Evolutionary conservation across 1,139 yeast species (phyloP).

Genomic region (Pichia sp.): DNA sequence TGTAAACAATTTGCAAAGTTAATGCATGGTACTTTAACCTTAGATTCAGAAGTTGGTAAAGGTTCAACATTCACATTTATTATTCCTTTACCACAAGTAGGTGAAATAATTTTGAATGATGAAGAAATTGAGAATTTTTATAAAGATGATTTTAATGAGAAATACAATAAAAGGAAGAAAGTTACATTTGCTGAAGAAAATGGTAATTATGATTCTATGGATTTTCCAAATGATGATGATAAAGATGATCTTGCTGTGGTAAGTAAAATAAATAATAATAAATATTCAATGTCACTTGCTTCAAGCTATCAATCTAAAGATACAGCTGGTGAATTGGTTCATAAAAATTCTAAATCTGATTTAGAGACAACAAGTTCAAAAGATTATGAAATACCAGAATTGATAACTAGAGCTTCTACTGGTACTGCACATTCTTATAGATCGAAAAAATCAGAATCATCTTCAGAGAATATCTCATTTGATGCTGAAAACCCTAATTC

Average conservation of each 20-base stretch:
- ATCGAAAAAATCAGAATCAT: constrained; percentile 14
- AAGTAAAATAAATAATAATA: background rate
- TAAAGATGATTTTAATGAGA: constrained; percentile 41
- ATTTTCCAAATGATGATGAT: background rate
- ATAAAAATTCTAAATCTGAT: constrained; percentile 10
- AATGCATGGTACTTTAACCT: constrained; percentile 77
- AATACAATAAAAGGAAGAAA: constrained; percentile 34
- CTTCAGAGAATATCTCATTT: constrained; percentile 2
- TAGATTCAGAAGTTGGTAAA: constrained; percentile 60
- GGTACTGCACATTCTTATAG: constrained; percentile 46
- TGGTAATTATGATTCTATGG: constrained; percentile 13
- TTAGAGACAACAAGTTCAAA: background rate
- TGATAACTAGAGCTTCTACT: constrained; percentile 45
- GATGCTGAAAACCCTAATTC: constrained; percentile 1
- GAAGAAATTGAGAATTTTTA: constrained; percentile 28
- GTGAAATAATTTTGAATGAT: constrained; percentile 42
- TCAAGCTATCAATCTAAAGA: background rate
- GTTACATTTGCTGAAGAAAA: constrained; percentile 33
- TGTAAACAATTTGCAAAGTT: constrained; percentile 84
- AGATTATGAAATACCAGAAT: constrained; percentile 38
- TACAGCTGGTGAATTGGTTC: background rate
- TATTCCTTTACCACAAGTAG: constrained; percentile 68
- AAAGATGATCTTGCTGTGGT: background rate
- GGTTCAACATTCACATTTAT: constrained; percentile 80
- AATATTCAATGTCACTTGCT: background rate